phyloP scores from a whole-genome alignment of 352 stramenopile genomes.

The Phytophthora brassicae region DNA sequence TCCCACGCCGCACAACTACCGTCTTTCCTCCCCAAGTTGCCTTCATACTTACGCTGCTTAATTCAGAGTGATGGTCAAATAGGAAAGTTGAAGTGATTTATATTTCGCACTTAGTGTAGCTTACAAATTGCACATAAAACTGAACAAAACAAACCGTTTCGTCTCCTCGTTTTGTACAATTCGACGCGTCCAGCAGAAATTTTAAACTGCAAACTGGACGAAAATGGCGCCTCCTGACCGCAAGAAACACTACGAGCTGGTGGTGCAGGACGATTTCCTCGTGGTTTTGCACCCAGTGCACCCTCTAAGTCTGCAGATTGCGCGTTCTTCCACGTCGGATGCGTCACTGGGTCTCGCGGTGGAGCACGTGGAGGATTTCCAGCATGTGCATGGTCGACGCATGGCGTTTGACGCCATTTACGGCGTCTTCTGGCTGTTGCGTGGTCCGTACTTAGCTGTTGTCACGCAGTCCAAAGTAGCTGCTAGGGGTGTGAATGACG shows the following conservation, averaged over 20 bases:
- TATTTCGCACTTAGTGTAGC: conserved; percentile 16
- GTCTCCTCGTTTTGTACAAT: not conserved
- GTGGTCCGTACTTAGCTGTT: conserved; percentile 68
- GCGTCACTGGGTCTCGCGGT: conserved; percentile 51
- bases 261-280: conserved; percentile 75
- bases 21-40: conserved; percentile 28
- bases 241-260: conserved; percentile 54
- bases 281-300: conserved; percentile 55
- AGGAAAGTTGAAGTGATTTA: conserved; percentile 5
- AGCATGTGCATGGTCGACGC: conserved; percentile 68
- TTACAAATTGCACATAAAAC: not conserved
- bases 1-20: conserved; percentile 35
- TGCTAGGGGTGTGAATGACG: conserved; percentile 48
- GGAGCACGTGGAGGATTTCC: conserved; percentile 61
- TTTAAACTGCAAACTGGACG: too few relatives aligned
- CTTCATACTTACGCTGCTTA: conserved; percentile 21
- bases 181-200: too few relatives aligned
- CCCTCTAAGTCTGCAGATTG: conserved; percentile 53
- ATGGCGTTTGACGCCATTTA: conserved; percentile 83
- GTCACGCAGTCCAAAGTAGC: conserved; percentile 69
- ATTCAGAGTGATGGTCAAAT: conserved; percentile 2
- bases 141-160: conserved; percentile 19
- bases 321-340: conserved; percentile 31
- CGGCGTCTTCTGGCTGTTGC: conserved; percentile 71
- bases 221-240: conserved; percentile 22